phyloP scores from a whole-genome alignment of 768 basidiomycete genomes.

The Rhodotorula diobovata region DNA sequence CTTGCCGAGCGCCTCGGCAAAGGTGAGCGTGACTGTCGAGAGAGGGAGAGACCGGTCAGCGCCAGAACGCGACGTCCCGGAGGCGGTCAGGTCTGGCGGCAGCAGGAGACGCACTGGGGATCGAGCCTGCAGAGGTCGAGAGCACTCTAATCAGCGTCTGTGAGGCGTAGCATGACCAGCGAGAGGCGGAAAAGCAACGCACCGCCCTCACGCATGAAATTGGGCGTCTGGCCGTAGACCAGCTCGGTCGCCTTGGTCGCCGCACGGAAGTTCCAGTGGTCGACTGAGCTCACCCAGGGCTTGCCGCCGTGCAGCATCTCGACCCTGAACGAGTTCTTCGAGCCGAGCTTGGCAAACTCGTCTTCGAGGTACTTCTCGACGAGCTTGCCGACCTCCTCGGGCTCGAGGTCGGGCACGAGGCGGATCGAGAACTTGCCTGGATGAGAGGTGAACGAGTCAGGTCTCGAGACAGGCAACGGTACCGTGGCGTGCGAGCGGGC shows the following conservation, averaged over 20 bases:
- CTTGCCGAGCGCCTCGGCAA: conserved; percentile 78
- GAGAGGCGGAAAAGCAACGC: conserved; percentile 53
- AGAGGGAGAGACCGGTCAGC: neutral
- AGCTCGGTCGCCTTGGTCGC: conserved; percentile 57
- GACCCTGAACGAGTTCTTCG: conserved; percentile 72
- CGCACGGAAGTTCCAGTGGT: conserved; percentile 91
- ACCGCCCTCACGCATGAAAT: conserved; percentile 85
- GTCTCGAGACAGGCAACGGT: neutral
- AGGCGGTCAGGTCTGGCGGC: neutral
- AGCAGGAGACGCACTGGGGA: conserved; percentile 14
- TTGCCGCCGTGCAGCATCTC: conserved; percentile 75
- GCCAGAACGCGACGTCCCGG: neutral
- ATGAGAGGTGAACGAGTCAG: neutral
- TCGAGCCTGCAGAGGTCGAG: conserved; percentile 1
- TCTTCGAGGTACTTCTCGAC: conserved; percentile 65
- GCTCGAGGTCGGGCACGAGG: conserved; percentile 81
- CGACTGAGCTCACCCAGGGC: conserved; percentile 69
- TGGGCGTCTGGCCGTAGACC: conserved; percentile 69
- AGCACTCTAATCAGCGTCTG: too few species aligned
- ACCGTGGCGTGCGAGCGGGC: too few species aligned
- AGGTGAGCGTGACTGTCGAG: conserved; percentile 63
- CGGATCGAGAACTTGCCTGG: conserved; percentile 91
- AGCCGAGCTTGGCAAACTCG: conserved; percentile 78
- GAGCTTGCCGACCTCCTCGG: conserved; percentile 65
- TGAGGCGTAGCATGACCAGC: too few species aligned